Base-by-base conservation (phyloP, 176 grass and related monocot species). In the Avena insularis region DNA sequence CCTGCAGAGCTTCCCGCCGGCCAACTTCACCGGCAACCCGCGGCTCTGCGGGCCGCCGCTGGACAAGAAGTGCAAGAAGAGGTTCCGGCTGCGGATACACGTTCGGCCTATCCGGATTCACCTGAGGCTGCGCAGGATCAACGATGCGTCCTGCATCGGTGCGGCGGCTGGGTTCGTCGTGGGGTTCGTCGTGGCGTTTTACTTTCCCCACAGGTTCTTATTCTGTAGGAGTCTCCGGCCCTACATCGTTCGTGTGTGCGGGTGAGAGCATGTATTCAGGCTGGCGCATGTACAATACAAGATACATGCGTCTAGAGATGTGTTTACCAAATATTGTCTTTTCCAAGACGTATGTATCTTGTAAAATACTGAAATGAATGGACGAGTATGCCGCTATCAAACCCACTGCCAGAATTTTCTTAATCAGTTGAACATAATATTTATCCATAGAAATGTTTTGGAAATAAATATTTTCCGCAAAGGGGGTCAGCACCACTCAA, bases 121-220 rank as follows among this genome's bases (percentile, higher is more conserved):
- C 1, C 11, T 75, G 43, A 54, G 6, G 17, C 66, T 71, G 35
- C 70, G 11, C 20, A 65, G 14, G 21, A 74, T 87, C 58, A 77
- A 82, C 11, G 59, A 82, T 4, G 86, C 35, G n/a, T 82, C 79
- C 9, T 45, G 27, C 57, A 15, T 75, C 9, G 79, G 69, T 11
- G 77, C 57, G 15, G 45, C 69, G 55, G 69, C 19, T 0, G 77
- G 88, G 5, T 89, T 82, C 35, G 8, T 89, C 6, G 3, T 27
- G 2, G 83, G 78, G 43, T 86, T 90, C 2, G 69, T 82, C 2
- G 36, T 49, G 23, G 78, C 78, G 1, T 75, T 82, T 25, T 90
- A 76, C 78, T 86, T 86, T 3, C 60, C 88, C 0, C 83, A 49
- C 17, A 8, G 19, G 1, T 69, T 86, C 16, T 2, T 82, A 19